Base-by-base conservation (phyloP, 2,329 filamentous ascomycete genomes). In the Pseudovirgaria hyperparasitica region DNA sequence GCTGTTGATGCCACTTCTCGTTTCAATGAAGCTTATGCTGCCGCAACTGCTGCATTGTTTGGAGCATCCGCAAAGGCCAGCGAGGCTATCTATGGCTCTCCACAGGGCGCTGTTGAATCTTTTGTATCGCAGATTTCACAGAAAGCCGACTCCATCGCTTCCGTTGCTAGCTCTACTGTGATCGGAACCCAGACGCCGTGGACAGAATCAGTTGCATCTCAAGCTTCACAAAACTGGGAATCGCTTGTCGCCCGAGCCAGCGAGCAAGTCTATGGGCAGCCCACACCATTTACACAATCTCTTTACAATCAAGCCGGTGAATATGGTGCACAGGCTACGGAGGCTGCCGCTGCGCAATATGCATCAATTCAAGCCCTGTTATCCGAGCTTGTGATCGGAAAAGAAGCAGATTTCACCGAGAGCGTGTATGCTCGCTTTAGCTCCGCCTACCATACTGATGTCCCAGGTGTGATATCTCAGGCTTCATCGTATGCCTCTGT, bases 351-450 rank as follows among this genome's bases (percentile, higher is more conserved):
- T 5, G 63, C 67, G 25, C 76, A 82, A 41, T 86, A 82, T 39
- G 67, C 69, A 5, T 72, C 72, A 15, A 67, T 92, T 5, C 73
- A 76, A 46, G 70, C 68, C 9, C 65, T 90, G 2, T 66, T 92
- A 9, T 79, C 77, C 2, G 82, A 92, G 50, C 61, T 92, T 2
- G 62, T 92, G 9, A 57, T 67, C 21, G 84, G 80, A 28, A 82
- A 77, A 49, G 82, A 92, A 46, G 76, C 81, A 1, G 72, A 75
- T 9, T 92, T 84, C 42, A 85, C 77, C 0, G 80, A 92, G 44
- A 85, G 79, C 32, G 77, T 87, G 3, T 72, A 84, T 54, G 72
- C 62, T 27, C 70, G 78, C 27, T 64, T 92, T 9, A 70, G 71
- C 30, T 75, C 69, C 3, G 79, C 73, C 1, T 90, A 87, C 43